Conservation (phyloP, 2,329 filamentous ascomycete genomes). For the Clarireedia sp. region DNA sequence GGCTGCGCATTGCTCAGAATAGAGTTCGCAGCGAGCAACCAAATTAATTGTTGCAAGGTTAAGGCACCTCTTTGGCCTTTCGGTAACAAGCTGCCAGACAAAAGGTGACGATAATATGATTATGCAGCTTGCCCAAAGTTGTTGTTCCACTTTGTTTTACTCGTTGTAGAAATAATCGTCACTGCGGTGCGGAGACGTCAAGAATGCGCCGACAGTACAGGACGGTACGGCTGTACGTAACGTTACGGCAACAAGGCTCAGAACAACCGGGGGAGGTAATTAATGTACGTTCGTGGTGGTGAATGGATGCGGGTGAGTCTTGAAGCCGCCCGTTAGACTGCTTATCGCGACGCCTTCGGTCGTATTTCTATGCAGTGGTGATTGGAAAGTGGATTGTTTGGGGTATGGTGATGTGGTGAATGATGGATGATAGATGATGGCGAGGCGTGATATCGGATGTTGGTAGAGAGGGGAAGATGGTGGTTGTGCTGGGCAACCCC, state of each 20-base stretch:
- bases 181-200: neutral
- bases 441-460: too few species aligned
- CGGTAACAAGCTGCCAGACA: neutral
- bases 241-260: conserved; percentile 1
- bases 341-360: too few species aligned
- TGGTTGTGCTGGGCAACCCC: too few species aligned
- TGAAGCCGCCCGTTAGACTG: too few species aligned
- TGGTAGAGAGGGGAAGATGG: too few species aligned
- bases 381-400: too few species aligned
- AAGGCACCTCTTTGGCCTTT: neutral
- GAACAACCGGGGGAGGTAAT: too few species aligned
- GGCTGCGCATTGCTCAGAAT: conserved; percentile 5
- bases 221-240: neutral
- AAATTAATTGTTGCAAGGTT: neutral
- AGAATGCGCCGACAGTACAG: neutral
- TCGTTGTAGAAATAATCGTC: conserved; percentile 4
- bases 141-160: neutral
- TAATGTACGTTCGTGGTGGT: too few species aligned
- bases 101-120: conserved; percentile 1
- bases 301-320: too few species aligned
- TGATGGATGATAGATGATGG: too few species aligned
- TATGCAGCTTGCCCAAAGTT: conserved; percentile 13
- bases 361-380: too few species aligned
- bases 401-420: too few species aligned
- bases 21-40: neutral